A percentile compares a stretch with the other conserved stretches of the same genome.
These are phyloP conservation scores for Xerocomus amazonicus DNA, from an alignment of 1,284 basidiomycete genomes.

Conservation along the genomic window DNA sequence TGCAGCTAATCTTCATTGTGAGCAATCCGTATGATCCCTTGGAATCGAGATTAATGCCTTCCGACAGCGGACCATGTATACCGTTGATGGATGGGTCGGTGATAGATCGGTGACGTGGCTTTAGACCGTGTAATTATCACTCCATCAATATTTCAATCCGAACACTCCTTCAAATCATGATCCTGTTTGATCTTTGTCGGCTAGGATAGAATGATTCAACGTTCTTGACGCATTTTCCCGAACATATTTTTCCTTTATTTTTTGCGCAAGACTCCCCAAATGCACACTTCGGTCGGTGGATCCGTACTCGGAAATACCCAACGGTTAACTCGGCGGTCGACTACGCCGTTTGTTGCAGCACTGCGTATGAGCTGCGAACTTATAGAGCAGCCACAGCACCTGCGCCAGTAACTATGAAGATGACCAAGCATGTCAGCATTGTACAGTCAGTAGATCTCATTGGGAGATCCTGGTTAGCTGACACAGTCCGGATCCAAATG, in stretches of 20 bases:
- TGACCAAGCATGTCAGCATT: neutral
- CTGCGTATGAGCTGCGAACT: neutral
- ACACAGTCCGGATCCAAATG: conserved; percentile 9
- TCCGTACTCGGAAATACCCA: neutral
- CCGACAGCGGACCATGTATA: conserved; percentile 59
- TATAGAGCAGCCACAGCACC: neutral
- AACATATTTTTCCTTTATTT: neutral
- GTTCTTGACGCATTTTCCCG: neutral
- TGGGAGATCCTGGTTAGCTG: neutral
- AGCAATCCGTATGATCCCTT: conserved; percentile 27
- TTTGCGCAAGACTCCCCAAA: neutral
- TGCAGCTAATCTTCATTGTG: conserved; percentile 87
- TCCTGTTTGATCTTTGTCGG: conserved; percentile 1
- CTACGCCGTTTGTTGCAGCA: neutral
- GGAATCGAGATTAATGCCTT: conserved; percentile 11
- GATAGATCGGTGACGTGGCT: conserved; percentile 23
- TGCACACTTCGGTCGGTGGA: too few species aligned
- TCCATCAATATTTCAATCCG: conserved; percentile 4
- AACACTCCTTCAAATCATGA: conserved; percentile 5
- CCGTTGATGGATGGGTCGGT: conserved; percentile 52
- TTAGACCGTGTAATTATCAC: conserved; percentile 26
- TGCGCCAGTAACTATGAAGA: neutral
- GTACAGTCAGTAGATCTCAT: conserved; percentile 1
- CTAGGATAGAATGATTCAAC: neutral
- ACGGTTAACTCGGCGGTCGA: neutral